phyloP scores from a whole-genome alignment of 2,329 filamentous ascomycete genomes.

The Fusarium bactridioides region DNA sequence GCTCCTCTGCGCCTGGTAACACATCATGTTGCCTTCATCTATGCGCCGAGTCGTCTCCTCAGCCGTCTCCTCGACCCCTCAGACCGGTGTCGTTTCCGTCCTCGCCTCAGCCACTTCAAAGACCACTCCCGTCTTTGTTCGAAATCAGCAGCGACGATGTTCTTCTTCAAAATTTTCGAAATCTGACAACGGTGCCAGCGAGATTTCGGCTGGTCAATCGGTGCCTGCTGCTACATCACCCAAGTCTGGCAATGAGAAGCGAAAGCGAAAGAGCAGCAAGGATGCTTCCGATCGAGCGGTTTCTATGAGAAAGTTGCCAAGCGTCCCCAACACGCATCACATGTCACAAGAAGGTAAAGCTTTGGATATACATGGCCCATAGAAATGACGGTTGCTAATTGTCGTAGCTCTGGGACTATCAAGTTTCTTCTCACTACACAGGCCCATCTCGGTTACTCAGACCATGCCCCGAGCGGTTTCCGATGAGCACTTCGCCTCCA shows the following conservation, averaged over 20 bases:
- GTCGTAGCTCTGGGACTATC: constrained; percentile 82
- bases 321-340: constrained; percentile 78
- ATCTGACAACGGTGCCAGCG: constrained; percentile 64
- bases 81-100: constrained; percentile 53
- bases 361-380: background rate
- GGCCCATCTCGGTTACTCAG: constrained; percentile 88
- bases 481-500: constrained; percentile 80
- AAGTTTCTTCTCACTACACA: constrained; percentile 94
- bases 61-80: constrained; percentile 56
- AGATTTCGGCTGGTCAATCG: constrained; percentile 57
- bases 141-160: constrained; percentile 61
- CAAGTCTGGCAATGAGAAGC: constrained; percentile 59
- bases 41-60: constrained; percentile 62
- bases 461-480: constrained; percentile 78
- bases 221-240: constrained; percentile 56
- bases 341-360: constrained; percentile 70
- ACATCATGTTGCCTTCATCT: constrained; percentile 62
- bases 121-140: constrained; percentile 48
- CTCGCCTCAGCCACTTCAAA: constrained; percentile 53
- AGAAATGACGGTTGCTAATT: constrained; percentile 5
- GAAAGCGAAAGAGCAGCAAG: constrained; percentile 66
- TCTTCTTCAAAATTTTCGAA: constrained; percentile 71
- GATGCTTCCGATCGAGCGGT: constrained; percentile 55
- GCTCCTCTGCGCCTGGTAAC: constrained; percentile 37
- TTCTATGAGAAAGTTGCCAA: constrained; percentile 67